Evolutionary conservation across 2,329 filamentous ascomycete species (phyloP).

Genomic region (Penicillium expansum): DNA sequence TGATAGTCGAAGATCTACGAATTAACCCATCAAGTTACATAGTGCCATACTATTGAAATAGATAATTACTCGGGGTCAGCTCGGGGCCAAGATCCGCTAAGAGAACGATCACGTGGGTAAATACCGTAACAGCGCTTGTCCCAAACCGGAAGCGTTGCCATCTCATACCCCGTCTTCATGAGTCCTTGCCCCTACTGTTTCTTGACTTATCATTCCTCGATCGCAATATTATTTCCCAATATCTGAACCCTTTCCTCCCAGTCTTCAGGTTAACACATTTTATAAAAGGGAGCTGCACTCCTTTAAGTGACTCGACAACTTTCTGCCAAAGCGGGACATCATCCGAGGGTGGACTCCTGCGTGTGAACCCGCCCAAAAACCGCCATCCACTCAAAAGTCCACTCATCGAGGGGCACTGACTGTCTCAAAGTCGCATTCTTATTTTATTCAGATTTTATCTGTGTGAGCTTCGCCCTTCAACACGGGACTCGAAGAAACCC

Average conservation of each 20-base stretch:
- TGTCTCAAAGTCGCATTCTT: conserved; percentile 43
- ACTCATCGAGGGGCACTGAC: conserved; percentile 54
- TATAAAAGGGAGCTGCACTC: neutral
- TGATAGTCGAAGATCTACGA: neutral
- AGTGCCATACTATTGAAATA: neutral
- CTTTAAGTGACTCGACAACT: conserved; percentile 32
- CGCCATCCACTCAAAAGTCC: conserved; percentile 31
- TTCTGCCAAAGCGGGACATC: conserved; percentile 37
- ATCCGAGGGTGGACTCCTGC: conserved; percentile 35
- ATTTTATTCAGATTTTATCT: conserved; percentile 45
- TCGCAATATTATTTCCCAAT: neutral
- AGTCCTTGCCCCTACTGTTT: conserved; percentile 5
- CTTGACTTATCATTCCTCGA: conserved; percentile 7
- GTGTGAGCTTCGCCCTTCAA: conserved; percentile 50
- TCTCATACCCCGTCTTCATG: conserved; percentile 16
- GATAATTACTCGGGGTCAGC: neutral
- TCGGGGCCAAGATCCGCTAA: neutral
- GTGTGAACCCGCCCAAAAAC: conserved; percentile 32
- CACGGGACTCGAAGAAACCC: conserved; percentile 47
- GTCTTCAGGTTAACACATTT: conserved; percentile 4
- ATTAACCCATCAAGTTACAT: neutral
- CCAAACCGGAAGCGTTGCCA: conserved; percentile 21
- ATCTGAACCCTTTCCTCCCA: neutral
- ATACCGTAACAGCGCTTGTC: conserved; percentile 23
- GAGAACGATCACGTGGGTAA: conserved; percentile 20